Base-by-base conservation (phyloP, 306 rosid genomes). In the Cicer arietinum region DNA sequence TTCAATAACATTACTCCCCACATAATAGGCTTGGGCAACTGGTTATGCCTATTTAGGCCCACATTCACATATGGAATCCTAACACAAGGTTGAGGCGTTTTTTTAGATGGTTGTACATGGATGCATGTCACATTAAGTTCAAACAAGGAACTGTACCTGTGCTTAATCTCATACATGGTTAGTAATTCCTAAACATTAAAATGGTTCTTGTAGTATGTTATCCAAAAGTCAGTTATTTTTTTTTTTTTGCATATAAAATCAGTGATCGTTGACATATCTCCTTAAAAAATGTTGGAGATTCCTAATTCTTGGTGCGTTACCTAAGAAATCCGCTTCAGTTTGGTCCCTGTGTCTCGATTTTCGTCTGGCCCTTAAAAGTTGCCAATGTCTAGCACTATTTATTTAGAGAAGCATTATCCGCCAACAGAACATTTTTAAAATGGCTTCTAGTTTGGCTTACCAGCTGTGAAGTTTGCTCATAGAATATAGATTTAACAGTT, bases 361-460 rank as follows among this genome's bases (percentile, higher is more conserved):
- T 20, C 40, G 44, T 14, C 56, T 57, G 61, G 47, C 46, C 40
- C 42, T 57, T 58, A 58, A 46, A 74, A 67, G 37, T 66, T 57
- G 75, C 59, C 40, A 41, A 11, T 0, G 10, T 45, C 60, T 9
- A 45, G 57, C 79, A 8, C 13, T 67, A 16, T 56, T 37, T 18
- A 10, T 64, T 45, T 66, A 46, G 22, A 70, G 42, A 62, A 62
- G 50, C 51, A 18, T 56, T 30, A 52, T 65, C 44, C 18, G 53
- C 11, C 65, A 66, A 11, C 13, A n/a, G 52, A 57, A 46, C 37
- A 52, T 64, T 64, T 73, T 71, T 11, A 37, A 52, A 20, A 11
- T 73, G 40, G 63, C 70, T 56, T 79, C 64, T 79, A 43, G 40
- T 40, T 69, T 47, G 63, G 9, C 70, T 77, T 48, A 48, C 8